phyloP scores from a whole-genome alignment of 345 rosid genomes.

The Trapa bicornis region DNA sequence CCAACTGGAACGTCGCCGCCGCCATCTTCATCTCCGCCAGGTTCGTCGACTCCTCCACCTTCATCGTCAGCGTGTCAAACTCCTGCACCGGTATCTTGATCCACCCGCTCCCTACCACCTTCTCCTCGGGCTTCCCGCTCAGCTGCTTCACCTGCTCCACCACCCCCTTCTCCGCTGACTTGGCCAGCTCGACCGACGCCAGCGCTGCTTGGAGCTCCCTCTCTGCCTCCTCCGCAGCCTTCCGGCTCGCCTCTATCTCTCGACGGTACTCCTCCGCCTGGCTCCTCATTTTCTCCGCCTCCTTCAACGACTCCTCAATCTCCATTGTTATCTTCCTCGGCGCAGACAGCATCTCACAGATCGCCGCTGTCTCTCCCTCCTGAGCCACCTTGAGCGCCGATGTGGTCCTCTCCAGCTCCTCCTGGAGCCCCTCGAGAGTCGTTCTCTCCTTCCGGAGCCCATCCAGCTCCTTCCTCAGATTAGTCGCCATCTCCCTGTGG shows the following conservation, averaged over 20 bases:
- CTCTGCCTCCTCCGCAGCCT: slow-evolving; percentile 29
- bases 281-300: slow-evolving; percentile 39
- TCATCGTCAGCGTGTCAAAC: slow-evolving; percentile 37
- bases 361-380: slow-evolving; percentile 4
- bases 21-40: slow-evolving; percentile 36
- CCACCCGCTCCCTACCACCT: slow-evolving; percentile 13
- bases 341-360: slow-evolving; percentile 8
- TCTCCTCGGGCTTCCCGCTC: slow-evolving; percentile 19
- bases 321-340: slow-evolving; percentile 30
- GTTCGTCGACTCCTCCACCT: slow-evolving; percentile 33
- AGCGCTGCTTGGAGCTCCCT: slow-evolving; percentile 31
- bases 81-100: slow-evolving; percentile 48
- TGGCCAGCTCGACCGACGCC: slow-evolving; percentile 42
- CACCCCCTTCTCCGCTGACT: slow-evolving; percentile 38
- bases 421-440: slow-evolving; percentile 14
- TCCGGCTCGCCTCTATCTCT: slow-evolving; percentile 33
- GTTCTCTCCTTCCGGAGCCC: slow-evolving; percentile 29
- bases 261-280: slow-evolving; percentile 23
- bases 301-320: slow-evolving; percentile 34
- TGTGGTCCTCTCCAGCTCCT: neutral
- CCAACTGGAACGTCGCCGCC: slow-evolving; percentile 32
- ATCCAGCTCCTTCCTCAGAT: slow-evolving; percentile 43
- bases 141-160: slow-evolving; percentile 35
- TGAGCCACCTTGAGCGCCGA: neutral
- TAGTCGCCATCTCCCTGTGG: slow-evolving; percentile 30